A percentile compares a stretch with the other conserved stretches of the same genome.
These are phyloP conservation scores for Annulohypoxylon moriforme DNA, from an alignment of 495 filamentous ascomycete species.

Conservation along the genomic window DNA sequence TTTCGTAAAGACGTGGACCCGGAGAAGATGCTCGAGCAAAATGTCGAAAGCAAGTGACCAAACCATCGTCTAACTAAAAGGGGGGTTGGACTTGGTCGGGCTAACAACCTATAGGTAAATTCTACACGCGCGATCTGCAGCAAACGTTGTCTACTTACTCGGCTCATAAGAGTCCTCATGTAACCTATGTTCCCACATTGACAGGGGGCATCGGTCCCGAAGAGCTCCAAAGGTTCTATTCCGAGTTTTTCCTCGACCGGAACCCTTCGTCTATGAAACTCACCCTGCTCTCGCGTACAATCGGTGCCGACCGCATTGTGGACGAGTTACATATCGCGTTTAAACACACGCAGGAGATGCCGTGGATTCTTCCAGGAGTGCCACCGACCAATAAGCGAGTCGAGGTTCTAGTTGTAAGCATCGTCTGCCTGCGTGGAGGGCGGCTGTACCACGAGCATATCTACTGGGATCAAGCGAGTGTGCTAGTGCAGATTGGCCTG, in stretches of 20 bases:
- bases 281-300: constrained; percentile 72
- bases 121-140: constrained; percentile 56
- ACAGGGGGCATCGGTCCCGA: constrained; percentile 73
- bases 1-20: constrained; percentile 70
- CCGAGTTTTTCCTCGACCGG: constrained; percentile 69
- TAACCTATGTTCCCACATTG: constrained; percentile 61
- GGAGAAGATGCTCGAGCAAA: constrained; percentile 69
- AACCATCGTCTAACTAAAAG: background rate
- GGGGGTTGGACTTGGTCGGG: background rate
- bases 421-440: constrained; percentile 69
- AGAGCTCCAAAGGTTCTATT: constrained; percentile 75
- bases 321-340: constrained; percentile 64
- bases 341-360: constrained; percentile 72
- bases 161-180: constrained; percentile 60
- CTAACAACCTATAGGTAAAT: constrained; percentile 54
- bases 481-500: constrained; percentile 76
- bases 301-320: constrained; percentile 56
- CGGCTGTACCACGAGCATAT: constrained; percentile 75
- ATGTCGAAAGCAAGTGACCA: constrained; percentile 61
- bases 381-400: constrained; percentile 64
- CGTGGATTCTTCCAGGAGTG: constrained; percentile 79
- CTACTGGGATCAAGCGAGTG: constrained; percentile 84
- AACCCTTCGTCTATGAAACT: constrained; percentile 71
- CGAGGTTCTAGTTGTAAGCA: constrained; percentile 48
- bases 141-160: constrained; percentile 67